Base-by-base conservation (phyloP, 2,329 filamentous ascomycete species). In the Fusarium temperatum region DNA sequence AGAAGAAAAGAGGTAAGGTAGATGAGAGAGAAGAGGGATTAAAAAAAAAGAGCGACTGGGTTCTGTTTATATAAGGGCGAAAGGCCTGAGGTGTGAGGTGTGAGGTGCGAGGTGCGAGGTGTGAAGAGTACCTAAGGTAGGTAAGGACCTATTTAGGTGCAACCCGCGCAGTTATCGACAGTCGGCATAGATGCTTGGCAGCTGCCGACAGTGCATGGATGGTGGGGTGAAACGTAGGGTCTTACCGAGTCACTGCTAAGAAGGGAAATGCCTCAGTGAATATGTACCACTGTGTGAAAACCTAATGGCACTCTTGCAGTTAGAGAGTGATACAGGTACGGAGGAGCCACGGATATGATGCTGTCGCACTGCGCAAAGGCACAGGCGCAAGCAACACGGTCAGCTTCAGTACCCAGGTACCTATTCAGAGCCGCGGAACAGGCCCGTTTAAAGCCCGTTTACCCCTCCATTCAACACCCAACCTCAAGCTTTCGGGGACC, bases 41-140 rank as follows among this genome's bases (percentile, higher is more conserved):
- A 45, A 69, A 62, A 50, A 50, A 50, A 51, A 62, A 47, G 61
- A 58, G 71, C 15, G 51, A 42, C 51, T 32, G 26, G 22, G 55
- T 67, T 56, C 38, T 72, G 63, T 74, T 74, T 74, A 74, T 74
- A 74, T 74, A 68, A 60, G 68, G 54, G 70, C 38, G 50, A 61
- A 71, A 32, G 53, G 54, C 62, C 50, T 54, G 54, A 68, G 66
- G 66, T 61, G 36, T 30, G 55, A 67, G 65, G 54, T 41, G 54
- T 15, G 44, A 61, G 45, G 47, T 45, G 24, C 30, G 54, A 71
- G 54, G 54, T 41, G 54, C 20, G 44, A 61, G 45, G 47, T 45
- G 24, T 38, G 26, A 48, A 42, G 26, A 68, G 30, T 22, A 24
- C 24, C 24, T 24, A 20, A 45, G 44, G 24, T 30, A 32, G 30